Conservation (phyloP, 768 basidiomycete species). For the Imleria badia region DNA sequence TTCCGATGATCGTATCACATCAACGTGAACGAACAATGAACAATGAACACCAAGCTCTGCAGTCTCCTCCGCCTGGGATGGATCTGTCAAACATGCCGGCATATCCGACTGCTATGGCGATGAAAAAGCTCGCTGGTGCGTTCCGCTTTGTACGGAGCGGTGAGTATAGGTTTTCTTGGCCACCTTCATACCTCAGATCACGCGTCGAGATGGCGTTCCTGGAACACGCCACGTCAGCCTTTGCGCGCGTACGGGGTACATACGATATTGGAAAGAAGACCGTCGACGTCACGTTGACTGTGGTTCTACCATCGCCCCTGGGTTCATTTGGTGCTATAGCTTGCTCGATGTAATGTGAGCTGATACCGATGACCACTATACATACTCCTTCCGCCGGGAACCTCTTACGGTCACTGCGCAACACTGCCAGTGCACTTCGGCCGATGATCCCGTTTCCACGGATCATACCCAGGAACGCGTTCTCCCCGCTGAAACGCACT, state of each 20-base stretch:
- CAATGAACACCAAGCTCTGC: slow-evolving; percentile 1
- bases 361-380: neutral
- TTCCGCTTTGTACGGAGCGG: slow-evolving; percentile 6
- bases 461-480: slow-evolving; percentile 14
- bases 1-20: slow-evolving; percentile 6
- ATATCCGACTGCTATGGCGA: neutral
- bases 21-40: neutral
- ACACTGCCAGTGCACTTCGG: neutral
- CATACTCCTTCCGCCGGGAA: neutral
- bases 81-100: neutral
- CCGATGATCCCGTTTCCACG: slow-evolving; percentile 10
- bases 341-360: no score
- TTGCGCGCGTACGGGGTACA: neutral
- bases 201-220: slow-evolving; percentile 1
- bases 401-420: neutral
- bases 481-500: neutral
- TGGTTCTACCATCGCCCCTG: neutral
- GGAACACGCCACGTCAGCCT: neutral
- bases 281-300: neutral
- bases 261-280: slow-evolving; percentile 5
- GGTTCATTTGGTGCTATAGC: neutral
- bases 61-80: neutral
- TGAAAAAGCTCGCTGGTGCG: neutral
- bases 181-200: neutral
- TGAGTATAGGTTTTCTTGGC: neutral